Percentiles rank a stretch among this genome's conserved stretches.
Conservation (phyloP, 140 eudicot genomes). For the Ambrosia hybrid region DNA sequence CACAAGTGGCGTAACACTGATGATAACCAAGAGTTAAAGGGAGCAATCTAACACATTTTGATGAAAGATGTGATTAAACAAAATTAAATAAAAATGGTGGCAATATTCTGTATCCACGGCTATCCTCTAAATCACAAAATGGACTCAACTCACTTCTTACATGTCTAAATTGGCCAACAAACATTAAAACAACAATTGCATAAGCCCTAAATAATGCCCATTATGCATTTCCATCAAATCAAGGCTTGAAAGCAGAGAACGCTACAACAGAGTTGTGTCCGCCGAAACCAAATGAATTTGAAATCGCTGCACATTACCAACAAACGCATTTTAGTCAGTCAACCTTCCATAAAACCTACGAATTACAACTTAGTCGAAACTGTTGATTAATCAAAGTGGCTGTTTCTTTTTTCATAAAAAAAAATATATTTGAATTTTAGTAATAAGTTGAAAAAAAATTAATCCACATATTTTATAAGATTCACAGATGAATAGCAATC, state of each 20-base stretch:
- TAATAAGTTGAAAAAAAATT: neutral
- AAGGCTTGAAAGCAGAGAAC: constrained; percentile 91
- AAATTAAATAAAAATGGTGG: constrained; percentile 7
- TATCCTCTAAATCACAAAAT: constrained; percentile 42
- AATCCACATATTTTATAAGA: neutral
- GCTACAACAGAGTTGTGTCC: constrained; percentile 98
- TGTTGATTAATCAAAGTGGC: neutral
- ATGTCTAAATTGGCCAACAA: constrained; percentile 27
- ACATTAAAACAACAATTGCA: constrained; percentile 27
- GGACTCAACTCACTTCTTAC: constrained; percentile 37
- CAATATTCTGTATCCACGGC: constrained; percentile 2
- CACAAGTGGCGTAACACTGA: too few relatives aligned
- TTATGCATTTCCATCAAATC: constrained; percentile 24
- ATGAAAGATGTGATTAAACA: constrained; percentile 12
- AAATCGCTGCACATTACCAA: constrained; percentile 65
- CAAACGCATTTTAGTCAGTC: constrained; percentile 1
- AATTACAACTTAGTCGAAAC: neutral
- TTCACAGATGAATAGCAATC: neutral
- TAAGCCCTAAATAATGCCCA: constrained; percentile 20
- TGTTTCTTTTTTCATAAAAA: neutral
- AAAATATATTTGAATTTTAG: neutral
- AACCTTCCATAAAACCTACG: constrained; percentile 1
- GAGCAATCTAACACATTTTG: too few relatives aligned
- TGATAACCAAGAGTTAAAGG: too few relatives aligned
- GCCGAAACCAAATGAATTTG: constrained; percentile 95